Evolutionary conservation across 176 grass and related monocot genomes (phyloP).

Genomic region (Oryza meyeriana): DNA sequence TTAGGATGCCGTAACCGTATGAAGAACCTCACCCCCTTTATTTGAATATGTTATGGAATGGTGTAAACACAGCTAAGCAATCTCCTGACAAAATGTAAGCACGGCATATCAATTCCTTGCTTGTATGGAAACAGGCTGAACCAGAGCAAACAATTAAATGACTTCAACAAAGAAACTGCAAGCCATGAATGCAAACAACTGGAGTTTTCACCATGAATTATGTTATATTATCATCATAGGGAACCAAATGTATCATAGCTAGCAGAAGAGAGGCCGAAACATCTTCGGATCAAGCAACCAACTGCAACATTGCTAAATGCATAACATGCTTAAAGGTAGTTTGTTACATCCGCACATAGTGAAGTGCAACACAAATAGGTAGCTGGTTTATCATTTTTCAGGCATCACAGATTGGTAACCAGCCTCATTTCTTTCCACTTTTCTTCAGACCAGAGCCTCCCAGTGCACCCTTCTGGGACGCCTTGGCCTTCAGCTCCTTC

Average conservation of each 20-base stretch:
- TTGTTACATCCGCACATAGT: conserved; percentile 26
- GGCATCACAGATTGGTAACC: not conserved
- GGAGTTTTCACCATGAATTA: not conserved
- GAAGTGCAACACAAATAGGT: conserved; percentile 8
- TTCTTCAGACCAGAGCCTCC: conserved; percentile 96
- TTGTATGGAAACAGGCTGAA: not conserved
- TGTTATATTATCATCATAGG: conserved; percentile 13
- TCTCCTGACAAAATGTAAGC: not conserved
- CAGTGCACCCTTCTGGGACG: conserved; percentile 71
- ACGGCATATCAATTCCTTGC: not conserved
- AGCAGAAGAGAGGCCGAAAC: conserved; percentile 20
- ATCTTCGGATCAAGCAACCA: conserved; percentile 28
- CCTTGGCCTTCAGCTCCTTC: conserved; percentile 84
- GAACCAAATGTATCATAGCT: conserved; percentile 4
- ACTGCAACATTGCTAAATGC: conserved; percentile 18
- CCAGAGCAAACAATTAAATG: not conserved
- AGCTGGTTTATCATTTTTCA: conserved; percentile 19
- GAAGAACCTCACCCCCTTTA: not conserved
- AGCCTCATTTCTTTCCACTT: conserved; percentile 85
- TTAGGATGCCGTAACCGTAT: not conserved
- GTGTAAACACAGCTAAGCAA: not conserved
- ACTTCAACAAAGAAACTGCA: not conserved
- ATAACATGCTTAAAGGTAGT: conserved; percentile 10
- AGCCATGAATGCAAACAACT: not conserved
- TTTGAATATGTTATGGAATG: not conserved